A percentile compares a stretch with the other conserved stretches of the same genome.
These are phyloP conservation scores for Rosa chinensis DNA, from an alignment of 306 rosid species.

Conservation along the genomic window DNA sequence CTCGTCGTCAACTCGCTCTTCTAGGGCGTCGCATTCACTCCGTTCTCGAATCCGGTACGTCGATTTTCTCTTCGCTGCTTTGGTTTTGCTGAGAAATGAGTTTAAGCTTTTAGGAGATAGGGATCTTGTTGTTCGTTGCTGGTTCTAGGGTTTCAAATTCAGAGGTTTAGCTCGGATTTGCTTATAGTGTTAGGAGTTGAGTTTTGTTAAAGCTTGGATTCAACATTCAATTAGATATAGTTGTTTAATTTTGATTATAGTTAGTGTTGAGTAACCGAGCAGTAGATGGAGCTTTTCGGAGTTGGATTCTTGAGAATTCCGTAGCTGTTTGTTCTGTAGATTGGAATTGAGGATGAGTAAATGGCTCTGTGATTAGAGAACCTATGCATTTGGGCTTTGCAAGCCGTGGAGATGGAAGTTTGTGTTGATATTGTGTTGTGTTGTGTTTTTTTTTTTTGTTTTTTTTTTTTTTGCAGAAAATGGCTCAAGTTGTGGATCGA, in stretches of 20 bases:
- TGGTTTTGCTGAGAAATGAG: background rate
- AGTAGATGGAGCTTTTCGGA: background rate
- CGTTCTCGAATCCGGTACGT: slow-evolving; percentile 26
- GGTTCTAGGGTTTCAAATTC: background rate
- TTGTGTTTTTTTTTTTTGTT: background rate
- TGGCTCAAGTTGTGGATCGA: slow-evolving; percentile 77
- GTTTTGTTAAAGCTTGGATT: background rate
- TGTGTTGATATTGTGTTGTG: slow-evolving; percentile 1
- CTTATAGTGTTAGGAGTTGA: background rate
- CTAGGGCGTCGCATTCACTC: slow-evolving; percentile 29
- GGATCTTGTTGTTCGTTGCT: slow-evolving; percentile 2
- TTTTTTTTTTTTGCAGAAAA: slow-evolving; percentile 29
- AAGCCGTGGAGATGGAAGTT: background rate
- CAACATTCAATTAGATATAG: background rate
- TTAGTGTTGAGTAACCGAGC: background rate
- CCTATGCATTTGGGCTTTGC: background rate
- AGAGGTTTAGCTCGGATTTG: background rate
- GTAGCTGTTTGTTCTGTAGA: background rate
- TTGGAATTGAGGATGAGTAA: background rate
- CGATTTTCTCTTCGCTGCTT: background rate
- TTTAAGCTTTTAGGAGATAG: background rate
- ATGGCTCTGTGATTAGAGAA: background rate
- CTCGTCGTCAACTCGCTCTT: slow-evolving; percentile 30
- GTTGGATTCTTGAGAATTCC: no score
- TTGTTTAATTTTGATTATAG: background rate